These are phyloP conservation scores for Turnera subulata DNA, from an alignment of 345 rosid species.

Conservation along the genomic window DNA sequence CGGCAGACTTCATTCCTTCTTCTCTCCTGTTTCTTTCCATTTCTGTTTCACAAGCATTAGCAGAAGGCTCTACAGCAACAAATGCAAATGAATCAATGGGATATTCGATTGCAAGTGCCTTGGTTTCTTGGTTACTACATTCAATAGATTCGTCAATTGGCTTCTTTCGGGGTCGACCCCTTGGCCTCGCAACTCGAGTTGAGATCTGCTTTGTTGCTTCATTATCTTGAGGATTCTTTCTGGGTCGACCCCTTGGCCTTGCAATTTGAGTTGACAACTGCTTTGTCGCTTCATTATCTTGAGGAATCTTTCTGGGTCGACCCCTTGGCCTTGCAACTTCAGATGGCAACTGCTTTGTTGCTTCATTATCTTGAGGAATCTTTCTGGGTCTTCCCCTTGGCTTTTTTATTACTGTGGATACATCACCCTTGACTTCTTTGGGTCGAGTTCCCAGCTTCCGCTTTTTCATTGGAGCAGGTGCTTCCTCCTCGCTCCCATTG, in stretches of 20 bases:
- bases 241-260: constrained; percentile 29
- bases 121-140: constrained; percentile 29
- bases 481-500: constrained; percentile 26
- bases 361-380: constrained; percentile 1
- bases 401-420: constrained; percentile 9
- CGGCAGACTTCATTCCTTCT: constrained; percentile 14
- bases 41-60: constrained; percentile 24
- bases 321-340: constrained; percentile 8
- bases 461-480: constrained; percentile 15
- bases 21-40: constrained; percentile 19
- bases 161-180: constrained; percentile 32
- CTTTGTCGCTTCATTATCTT: neutral
- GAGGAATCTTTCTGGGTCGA: constrained; percentile 27
- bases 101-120: constrained; percentile 43
- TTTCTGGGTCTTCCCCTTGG: constrained; percentile 34
- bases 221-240: constrained; percentile 12
- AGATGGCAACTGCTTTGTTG: neutral
- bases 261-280: too few relatives aligned
- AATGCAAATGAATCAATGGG: constrained; percentile 42
- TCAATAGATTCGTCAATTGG: constrained; percentile 15
- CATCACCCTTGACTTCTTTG: constrained; percentile 11
- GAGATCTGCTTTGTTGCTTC: neutral
- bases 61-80: constrained; percentile 27
- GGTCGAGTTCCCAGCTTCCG: constrained; percentile 14
- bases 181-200: constrained; percentile 16